Evolutionary conservation across 1,139 yeast species (phyloP), one percentile per base, ranked within the genome.

Genomic region (Lodderomyces metapsilosis): DNA sequence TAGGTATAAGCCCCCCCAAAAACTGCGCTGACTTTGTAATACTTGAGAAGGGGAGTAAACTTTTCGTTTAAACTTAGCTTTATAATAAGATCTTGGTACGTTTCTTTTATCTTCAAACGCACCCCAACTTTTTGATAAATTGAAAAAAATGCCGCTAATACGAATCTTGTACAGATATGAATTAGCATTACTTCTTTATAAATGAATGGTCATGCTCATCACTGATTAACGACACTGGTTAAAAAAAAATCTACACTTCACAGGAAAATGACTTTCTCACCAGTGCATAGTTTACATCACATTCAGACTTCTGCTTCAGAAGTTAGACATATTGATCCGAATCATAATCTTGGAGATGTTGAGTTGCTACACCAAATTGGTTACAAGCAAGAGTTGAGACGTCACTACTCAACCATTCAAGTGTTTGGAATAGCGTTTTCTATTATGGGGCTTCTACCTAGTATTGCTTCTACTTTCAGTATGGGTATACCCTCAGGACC

Each of bases 351-450:
- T 3, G 52, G 59, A 27, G 81, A 76, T 53, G 73, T 61, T 21
- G 78, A 73, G 35, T 59, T 76, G 34, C 61, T 76, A 43, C 79
- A 78, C 16, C 75, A 75, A 46, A 72, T 77, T 43, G 79, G 80
- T 23, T 75, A 75, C 53, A 74, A 74, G 50, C 78, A 74, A 53
- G 80, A 75, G 50, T 56, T 75, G 42, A 66, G 60, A 25, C 62
- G 80, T 56, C 65, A 64, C 17, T 75, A 70, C 44, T 64, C 74
- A 9, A 71, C 78, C 2, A 42, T 72, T 28, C 79, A 74, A 51
- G 76, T 74, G 22, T 75, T 75, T 48, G 80, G 79, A 22, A 71
- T 74, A 38, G 77, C 80, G 1, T 74, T 72, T 44, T 67, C 76
- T 20, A 74, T 75, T 44, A 75, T 75, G 80, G 79, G 78, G 4